phyloP scores from a whole-genome alignment of 2,329 filamentous ascomycete genomes.

The Neonectria ditissima region DNA sequence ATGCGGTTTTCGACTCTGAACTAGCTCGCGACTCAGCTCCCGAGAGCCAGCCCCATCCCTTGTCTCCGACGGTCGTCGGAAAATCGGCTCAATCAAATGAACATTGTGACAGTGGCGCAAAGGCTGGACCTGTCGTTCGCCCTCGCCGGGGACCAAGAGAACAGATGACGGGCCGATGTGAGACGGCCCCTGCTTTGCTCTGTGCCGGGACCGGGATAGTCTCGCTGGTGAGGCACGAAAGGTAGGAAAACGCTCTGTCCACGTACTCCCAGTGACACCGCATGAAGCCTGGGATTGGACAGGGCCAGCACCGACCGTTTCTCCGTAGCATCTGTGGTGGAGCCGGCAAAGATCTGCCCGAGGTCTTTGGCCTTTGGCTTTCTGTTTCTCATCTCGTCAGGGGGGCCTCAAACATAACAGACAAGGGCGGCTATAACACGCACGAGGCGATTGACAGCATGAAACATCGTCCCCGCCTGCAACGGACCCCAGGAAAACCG shows the following conservation, averaged over 20 bases:
- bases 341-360: conserved; percentile 22
- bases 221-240: conserved; percentile 12
- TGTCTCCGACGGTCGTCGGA: neutral
- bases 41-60: neutral
- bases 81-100: neutral
- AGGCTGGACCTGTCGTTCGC: conserved; percentile 15
- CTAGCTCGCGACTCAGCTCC: neutral
- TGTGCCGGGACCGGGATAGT: conserved; percentile 22
- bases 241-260: conserved; percentile 4
- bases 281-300: conserved; percentile 4
- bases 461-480: conserved; percentile 19
- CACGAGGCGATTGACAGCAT: conserved; percentile 25
- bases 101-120: conserved; percentile 5
- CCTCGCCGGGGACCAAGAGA: conserved; percentile 11
- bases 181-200: neutral
- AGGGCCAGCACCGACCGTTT: conserved; percentile 9
- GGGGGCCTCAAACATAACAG: conserved; percentile 27
- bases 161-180: conserved; percentile 21
- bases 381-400: conserved; percentile 11
- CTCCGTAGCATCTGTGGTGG: conserved; percentile 18
- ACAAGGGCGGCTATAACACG: conserved; percentile 30
- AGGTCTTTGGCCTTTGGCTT: conserved; percentile 14
- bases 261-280: conserved; percentile 9
- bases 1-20: conserved; percentile 13
- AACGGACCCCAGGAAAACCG: conserved; percentile 18